These are phyloP conservation scores for Chlorella vulgaris DNA, from an alignment of 139 green algal species.

Conservation along the genomic window DNA sequence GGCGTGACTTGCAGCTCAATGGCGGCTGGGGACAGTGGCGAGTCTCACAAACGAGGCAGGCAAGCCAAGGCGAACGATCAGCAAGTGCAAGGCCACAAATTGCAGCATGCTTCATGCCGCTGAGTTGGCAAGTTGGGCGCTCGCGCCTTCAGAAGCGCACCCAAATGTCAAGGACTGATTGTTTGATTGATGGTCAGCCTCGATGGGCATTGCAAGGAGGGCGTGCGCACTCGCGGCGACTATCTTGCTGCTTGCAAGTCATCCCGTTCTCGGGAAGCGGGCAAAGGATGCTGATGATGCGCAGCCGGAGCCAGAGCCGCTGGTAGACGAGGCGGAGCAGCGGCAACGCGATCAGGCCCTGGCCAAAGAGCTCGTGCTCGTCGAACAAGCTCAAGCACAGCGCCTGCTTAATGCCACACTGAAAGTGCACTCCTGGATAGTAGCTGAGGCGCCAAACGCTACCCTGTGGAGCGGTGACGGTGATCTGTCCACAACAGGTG, in stretches of 20 bases:
- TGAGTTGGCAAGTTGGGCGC: no score
- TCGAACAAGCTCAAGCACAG: not conserved
- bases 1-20: no score
- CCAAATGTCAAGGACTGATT: no score
- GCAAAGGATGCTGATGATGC: not conserved
- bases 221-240: not conserved
- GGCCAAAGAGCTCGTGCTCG: not conserved
- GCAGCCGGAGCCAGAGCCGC: not conserved
- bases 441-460: conserved; percentile 34
- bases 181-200: no score
- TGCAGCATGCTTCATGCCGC: not conserved
- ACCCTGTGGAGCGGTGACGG: conserved; percentile 35
- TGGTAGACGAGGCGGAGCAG: not conserved
- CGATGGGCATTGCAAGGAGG: not conserved
- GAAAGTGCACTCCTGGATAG: conserved; percentile 21
- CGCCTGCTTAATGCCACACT: not conserved
- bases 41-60: no score
- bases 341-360: not conserved
- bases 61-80: no score
- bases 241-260: not conserved
- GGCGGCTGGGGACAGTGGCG: not conserved
- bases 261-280: not conserved
- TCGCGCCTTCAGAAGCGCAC: no score
- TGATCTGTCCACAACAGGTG: conserved; percentile 47
- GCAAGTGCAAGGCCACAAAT: not conserved